These are phyloP conservation scores for Cutaneotrichosporon sp. DNA, from an alignment of 1,284 basidiomycete species.

Conservation along the genomic window DNA sequence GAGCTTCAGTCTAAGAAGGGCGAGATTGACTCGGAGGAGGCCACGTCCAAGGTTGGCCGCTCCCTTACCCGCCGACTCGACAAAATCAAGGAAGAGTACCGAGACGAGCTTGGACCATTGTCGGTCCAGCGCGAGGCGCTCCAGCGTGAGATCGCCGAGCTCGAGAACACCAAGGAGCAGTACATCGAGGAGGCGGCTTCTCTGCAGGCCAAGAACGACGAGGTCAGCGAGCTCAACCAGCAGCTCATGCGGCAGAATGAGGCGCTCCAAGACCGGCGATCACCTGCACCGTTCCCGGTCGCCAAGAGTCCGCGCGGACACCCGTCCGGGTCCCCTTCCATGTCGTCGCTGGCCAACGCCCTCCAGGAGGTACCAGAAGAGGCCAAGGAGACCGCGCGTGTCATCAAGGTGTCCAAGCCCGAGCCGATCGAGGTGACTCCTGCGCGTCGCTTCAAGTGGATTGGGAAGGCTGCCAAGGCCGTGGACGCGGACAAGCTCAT, in stretches of 20 bases:
- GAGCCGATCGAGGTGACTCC: conserved; percentile 50
- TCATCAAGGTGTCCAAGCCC: conserved; percentile 47
- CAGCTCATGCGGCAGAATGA: conserved; percentile 75
- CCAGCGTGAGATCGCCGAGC: conserved; percentile 75
- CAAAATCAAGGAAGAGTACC: conserved; percentile 79
- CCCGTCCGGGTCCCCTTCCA: conserved; percentile 46
- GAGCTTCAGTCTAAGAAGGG: conserved; percentile 59
- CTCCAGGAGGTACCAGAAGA: conserved; percentile 47
- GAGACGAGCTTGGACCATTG: conserved; percentile 77
- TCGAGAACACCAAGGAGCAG: conserved; percentile 77
- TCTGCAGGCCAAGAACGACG: conserved; percentile 86
- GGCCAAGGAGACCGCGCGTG: conserved; percentile 38
- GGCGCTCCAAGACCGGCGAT: conserved; percentile 44
- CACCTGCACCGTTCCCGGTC: conserved; percentile 26
- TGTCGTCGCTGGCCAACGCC: conserved; percentile 45
- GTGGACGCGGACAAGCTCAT: not conserved
- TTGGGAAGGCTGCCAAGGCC: conserved; percentile 49
- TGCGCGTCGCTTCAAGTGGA: conserved; percentile 54
- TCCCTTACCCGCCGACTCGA: conserved; percentile 84
- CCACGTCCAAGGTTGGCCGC: conserved; percentile 55
- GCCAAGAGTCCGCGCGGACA: conserved; percentile 19
- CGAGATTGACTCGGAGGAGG: conserved; percentile 27
- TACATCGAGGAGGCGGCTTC: conserved; percentile 86
- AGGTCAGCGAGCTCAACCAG: conserved; percentile 76
- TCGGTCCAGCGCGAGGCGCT: conserved; percentile 74